These are phyloP conservation scores for Saccharomycopsis fibuligera DNA, from an alignment of 805 yeast species.

Conservation along the genomic window DNA sequence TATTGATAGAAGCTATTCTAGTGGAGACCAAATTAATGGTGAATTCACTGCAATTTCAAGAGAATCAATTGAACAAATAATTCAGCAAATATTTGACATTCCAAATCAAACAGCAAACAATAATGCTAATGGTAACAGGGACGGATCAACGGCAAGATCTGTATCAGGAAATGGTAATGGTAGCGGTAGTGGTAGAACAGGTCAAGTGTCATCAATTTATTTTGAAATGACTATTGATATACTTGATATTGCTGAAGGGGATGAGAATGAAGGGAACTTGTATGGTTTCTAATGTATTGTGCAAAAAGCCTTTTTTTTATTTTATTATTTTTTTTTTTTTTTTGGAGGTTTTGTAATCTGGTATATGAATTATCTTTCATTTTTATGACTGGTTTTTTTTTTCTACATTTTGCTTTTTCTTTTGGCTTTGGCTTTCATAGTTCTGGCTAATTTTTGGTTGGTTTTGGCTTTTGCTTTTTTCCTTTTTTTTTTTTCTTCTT, in stretches of 20 bases:
- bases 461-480: neutral
- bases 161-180: neutral
- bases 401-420: too few species aligned
- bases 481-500: neutral
- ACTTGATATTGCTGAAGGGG: conserved; percentile 9
- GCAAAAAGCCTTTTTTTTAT: neutral
- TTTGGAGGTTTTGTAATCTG: too few species aligned
- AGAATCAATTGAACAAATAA: conserved; percentile 18
- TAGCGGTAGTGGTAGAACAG: neutral
- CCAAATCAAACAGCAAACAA: conserved; percentile 5
- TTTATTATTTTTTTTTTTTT: too few species aligned
- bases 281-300: neutral
- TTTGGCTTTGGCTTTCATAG: too few species aligned
- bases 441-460: neutral
- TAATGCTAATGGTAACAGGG: neutral
- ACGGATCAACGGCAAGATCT: too few species aligned
- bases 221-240: conserved; percentile 22
- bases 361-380: neutral
- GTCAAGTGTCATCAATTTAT: conserved; percentile 18
- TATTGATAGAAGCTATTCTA: too few species aligned
- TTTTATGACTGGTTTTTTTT: too few species aligned
- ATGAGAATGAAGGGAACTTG: too few species aligned
- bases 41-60: conserved; percentile 20
- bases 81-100: conserved; percentile 18
- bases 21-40: conserved; percentile 18